Conservation (phyloP, 2,329 filamentous ascomycete genomes). For the Diaporthe destruens region DNA sequence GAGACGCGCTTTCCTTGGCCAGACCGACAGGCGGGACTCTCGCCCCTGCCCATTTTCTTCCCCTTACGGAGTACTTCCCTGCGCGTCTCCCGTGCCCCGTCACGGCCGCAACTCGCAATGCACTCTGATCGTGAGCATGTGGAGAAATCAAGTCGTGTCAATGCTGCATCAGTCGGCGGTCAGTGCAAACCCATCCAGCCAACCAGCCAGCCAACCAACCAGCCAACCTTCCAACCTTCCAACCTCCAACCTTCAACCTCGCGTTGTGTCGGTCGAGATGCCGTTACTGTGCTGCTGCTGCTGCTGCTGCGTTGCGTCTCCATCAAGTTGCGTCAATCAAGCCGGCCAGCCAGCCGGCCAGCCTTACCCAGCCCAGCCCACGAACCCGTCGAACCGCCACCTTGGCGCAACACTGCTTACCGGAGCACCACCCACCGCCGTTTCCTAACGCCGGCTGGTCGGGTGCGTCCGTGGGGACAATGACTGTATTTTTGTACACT, state of each 20-base stretch:
- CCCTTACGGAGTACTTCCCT: background rate
- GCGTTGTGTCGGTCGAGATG: background rate
- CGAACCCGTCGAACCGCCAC: background rate
- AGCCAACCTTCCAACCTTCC: background rate
- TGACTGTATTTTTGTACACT: too few species aligned
- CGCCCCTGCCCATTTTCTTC: background rate
- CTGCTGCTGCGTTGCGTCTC: too few species aligned
- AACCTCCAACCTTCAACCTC: too few species aligned
- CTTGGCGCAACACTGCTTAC: constrained; percentile 12
- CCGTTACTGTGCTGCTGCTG: too few species aligned
- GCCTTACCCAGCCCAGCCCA: constrained; percentile 23
- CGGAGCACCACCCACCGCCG: constrained; percentile 14
- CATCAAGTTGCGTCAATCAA: too few species aligned
- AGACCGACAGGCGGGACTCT: background rate
- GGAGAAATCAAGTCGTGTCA: constrained; percentile 16
- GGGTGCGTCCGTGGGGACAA: background rate
- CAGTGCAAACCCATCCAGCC: background rate
- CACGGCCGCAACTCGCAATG: background rate
- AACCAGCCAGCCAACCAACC: background rate
- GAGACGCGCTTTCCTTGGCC: background rate
- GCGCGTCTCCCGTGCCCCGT: background rate
- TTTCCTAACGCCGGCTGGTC: background rate
- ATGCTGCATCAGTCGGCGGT: background rate
- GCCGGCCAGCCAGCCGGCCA: too few species aligned
- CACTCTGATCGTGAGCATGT: constrained; percentile 6